phyloP scores from a whole-genome alignment of 1,284 basidiomycete species.

The Sporisorium exsertum region DNA sequence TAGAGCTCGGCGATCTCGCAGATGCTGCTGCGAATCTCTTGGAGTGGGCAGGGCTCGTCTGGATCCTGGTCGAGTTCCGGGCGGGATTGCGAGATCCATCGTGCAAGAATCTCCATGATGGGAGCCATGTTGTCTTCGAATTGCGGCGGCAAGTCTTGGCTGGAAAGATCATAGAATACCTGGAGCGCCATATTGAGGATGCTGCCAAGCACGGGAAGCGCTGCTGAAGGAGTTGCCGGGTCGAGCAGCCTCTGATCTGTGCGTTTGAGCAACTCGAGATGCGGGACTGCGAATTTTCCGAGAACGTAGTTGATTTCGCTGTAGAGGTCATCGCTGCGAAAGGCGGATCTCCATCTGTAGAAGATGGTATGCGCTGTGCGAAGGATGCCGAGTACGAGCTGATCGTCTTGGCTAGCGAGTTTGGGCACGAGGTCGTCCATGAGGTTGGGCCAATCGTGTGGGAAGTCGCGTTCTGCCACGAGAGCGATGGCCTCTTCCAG shows the following conservation, averaged over 20 bases:
- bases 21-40: slow-evolving; percentile 87
- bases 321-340: slow-evolving; percentile 88
- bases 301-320: slow-evolving; percentile 93
- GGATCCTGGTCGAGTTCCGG: slow-evolving; percentile 70
- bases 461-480: slow-evolving; percentile 65
- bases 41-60: slow-evolving; percentile 87
- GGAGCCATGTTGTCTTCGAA: slow-evolving; percentile 86
- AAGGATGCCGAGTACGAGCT: slow-evolving; percentile 87
- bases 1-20: slow-evolving; percentile 94
- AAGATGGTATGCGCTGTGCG: slow-evolving; percentile 97
- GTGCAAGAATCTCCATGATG: slow-evolving; percentile 58
- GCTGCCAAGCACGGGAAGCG: slow-evolving; percentile 67
- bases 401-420: slow-evolving; percentile 84
- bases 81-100: slow-evolving; percentile 61
- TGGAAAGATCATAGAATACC: slow-evolving; percentile 92
- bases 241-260: slow-evolving; percentile 66
- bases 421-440: slow-evolving; percentile 71
- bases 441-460: slow-evolving; percentile 58
- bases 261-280: slow-evolving; percentile 74
- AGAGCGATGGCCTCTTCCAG: slow-evolving; percentile 63
- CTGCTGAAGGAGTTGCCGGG: slow-evolving; percentile 66
- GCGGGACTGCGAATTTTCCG: slow-evolving; percentile 82
- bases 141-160: slow-evolving; percentile 92
- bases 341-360: slow-evolving; percentile 88
- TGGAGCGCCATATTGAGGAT: slow-evolving; percentile 78